Conservation (phyloP, 805 yeast species). For the Nakazawaea wyomingensis region DNA sequence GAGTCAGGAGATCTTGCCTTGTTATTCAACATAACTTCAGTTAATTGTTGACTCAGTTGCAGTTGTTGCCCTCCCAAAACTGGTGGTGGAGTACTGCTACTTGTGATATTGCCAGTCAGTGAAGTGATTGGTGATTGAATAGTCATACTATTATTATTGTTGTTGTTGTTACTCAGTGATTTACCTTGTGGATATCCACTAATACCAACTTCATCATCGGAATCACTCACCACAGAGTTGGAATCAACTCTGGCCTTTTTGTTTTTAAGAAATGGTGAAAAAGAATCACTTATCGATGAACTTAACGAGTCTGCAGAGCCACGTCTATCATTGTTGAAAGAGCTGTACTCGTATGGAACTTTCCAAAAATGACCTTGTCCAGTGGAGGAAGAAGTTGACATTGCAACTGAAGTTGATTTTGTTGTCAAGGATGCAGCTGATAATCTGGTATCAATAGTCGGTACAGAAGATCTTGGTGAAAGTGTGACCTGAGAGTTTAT, state of each 20-base stretch:
- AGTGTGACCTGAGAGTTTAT: constrained; percentile 9
- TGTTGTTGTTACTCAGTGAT: not conserved
- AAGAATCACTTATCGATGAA: constrained; percentile 38
- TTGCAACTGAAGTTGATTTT: not conserved
- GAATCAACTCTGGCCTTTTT: constrained; percentile 14
- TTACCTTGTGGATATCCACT: not conserved
- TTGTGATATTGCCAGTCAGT: not conserved
- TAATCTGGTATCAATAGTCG: not conserved
- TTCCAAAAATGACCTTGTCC: constrained; percentile 52
- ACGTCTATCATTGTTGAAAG: constrained; percentile 26
- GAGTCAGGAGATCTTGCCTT: constrained; percentile 9
- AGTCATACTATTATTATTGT: too few relatives aligned
- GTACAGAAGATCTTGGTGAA: constrained; percentile 11
- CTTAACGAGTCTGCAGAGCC: constrained; percentile 46
- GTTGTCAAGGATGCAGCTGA: not conserved
- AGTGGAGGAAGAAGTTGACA: constrained; percentile 1
- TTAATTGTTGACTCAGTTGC: constrained; percentile 7
- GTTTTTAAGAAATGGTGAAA: constrained; percentile 19
- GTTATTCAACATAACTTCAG: too few relatives aligned
- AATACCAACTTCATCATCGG: constrained; percentile 10
- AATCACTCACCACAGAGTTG: constrained; percentile 16
- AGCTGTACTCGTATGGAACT: constrained; percentile 55
- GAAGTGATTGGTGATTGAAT: not conserved
- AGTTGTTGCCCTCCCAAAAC: too few relatives aligned
- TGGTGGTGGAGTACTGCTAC: too few relatives aligned